A percentile compares a stretch with the other conserved stretches of the same genome.
Conservation (phyloP, 1,139 yeast species). For the Suhomyces maxii region DNA sequence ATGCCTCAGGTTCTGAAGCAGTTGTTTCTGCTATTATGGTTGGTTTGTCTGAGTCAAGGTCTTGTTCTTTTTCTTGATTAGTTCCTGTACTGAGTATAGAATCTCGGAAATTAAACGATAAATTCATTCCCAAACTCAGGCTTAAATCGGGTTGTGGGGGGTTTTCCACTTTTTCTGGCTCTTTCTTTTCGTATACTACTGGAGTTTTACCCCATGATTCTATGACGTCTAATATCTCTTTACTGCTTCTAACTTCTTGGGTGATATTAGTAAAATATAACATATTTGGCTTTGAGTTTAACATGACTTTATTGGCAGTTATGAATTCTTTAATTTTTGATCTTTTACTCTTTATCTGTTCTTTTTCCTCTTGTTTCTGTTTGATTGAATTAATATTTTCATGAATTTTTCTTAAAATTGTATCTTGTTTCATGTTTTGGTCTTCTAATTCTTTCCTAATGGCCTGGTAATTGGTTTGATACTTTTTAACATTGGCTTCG, state of each 20-base stretch:
- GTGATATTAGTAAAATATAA: conserved; percentile 18
- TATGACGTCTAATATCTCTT: conserved; percentile 13
- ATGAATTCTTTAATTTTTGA: conserved; percentile 7
- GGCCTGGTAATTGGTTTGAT: conserved; percentile 26
- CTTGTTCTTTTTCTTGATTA: too few species aligned
- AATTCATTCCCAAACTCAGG: conserved; percentile 5
- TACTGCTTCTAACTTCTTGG: conserved; percentile 14
- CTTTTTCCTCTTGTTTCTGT: conserved; percentile 1
- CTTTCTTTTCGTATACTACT: conserved; percentile 4
- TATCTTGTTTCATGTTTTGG: conserved; percentile 27
- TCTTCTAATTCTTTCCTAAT: conserved; percentile 33
- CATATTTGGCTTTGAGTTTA: conserved; percentile 18
- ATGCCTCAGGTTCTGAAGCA: too few species aligned
- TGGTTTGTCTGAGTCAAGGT: too few species aligned
- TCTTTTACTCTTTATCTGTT: conserved; percentile 3
- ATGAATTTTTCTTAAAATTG: conserved; percentile 13
- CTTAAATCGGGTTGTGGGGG: background rate
- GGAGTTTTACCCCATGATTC: conserved; percentile 23
- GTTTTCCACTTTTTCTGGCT: background rate
- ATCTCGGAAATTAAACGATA: conserved; percentile 7
- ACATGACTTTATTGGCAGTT: conserved; percentile 13
- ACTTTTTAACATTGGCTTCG: conserved; percentile 23
- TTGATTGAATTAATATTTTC: conserved; percentile 5
- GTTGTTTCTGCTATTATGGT: too few species aligned
- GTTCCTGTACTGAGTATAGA: conserved; percentile 2